Evolutionary conservation across 129 eudicot species (phyloP).

Genomic region (Escallonia rubra): DNA sequence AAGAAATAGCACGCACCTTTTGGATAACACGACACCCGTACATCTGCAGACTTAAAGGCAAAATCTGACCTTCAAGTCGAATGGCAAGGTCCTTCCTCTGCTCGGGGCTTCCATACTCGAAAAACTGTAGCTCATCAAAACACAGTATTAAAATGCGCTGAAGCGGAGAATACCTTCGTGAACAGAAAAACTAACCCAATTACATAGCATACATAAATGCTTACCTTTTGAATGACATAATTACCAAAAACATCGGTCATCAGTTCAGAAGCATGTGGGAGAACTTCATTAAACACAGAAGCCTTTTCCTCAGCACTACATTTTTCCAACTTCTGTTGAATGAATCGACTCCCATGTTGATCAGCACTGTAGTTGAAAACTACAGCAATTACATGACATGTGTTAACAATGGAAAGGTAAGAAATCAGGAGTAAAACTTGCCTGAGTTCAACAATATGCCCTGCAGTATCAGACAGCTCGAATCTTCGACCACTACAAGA

Average conservation of each 20-base stretch:
- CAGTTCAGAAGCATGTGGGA: constrained; percentile 60
- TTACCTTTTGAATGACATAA: constrained; percentile 92
- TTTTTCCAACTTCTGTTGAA: constrained; percentile 75
- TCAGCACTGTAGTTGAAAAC: constrained; percentile 45
- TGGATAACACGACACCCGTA: constrained; percentile 95
- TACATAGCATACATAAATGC: not conserved
- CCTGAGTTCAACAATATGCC: constrained; percentile 81
- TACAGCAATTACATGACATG: too few relatives aligned
- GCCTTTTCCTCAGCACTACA: constrained; percentile 63
- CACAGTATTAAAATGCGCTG: not conserved
- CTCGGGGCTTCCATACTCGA: constrained; percentile 72
- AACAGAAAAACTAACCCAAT: not conserved
- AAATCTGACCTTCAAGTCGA: constrained; percentile 56
- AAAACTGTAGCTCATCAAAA: constrained; percentile 46
- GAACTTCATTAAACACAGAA: constrained; percentile 64
- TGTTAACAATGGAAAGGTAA: too few relatives aligned
- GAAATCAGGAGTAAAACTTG: not conserved
- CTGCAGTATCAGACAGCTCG: constrained; percentile 66
- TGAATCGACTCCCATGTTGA: constrained; percentile 93
- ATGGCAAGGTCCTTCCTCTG: constrained; percentile 66
- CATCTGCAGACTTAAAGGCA: constrained; percentile 83
- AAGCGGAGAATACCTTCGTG: not conserved
- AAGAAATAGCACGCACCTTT: constrained; percentile 44
- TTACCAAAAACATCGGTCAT: constrained; percentile 94
- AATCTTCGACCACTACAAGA: constrained; percentile 61